Evolutionary conservation across 2,329 filamentous ascomycete species (phyloP).

Genomic region (Paraphaeosphaeria sporulosa): DNA sequence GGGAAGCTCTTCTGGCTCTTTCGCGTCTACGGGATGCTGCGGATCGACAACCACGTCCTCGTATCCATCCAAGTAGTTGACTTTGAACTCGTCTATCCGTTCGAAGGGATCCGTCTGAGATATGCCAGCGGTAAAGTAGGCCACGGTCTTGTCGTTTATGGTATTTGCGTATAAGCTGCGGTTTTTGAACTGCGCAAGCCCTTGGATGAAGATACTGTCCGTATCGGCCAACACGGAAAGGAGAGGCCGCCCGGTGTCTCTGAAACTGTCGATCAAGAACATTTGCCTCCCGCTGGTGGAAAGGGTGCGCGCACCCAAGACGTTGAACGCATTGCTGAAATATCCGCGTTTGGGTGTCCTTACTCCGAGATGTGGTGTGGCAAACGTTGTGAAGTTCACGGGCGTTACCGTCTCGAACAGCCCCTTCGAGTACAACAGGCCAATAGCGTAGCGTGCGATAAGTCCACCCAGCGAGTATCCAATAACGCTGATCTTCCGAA

Average conservation of each 20-base stretch:
- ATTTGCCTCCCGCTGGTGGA: slow-evolving; percentile 86
- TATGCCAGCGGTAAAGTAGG: slow-evolving; percentile 84
- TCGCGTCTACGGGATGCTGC: slow-evolving; percentile 64
- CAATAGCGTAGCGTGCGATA: slow-evolving; percentile 84
- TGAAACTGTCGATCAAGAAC: slow-evolving; percentile 86
- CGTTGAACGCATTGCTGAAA: slow-evolving; percentile 67
- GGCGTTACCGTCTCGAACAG: slow-evolving; percentile 81
- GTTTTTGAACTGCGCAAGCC: slow-evolving; percentile 76
- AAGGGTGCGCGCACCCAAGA: slow-evolving; percentile 80
- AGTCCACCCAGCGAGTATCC: slow-evolving; percentile 92
- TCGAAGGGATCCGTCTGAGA: slow-evolving; percentile 79
- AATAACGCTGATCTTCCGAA: slow-evolving; percentile 83
- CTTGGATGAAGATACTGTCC: slow-evolving; percentile 84
- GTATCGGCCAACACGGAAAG: slow-evolving; percentile 83
- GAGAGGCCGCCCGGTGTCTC: slow-evolving; percentile 80
- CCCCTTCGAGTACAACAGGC: slow-evolving; percentile 81
- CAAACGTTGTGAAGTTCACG: slow-evolving; percentile 94
- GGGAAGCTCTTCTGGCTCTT: slow-evolving; percentile 44
- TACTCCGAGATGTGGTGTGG: slow-evolving; percentile 73
- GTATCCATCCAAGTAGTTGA: slow-evolving; percentile 78
- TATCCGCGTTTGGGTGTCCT: slow-evolving; percentile 54
- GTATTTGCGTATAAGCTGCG: slow-evolving; percentile 86
- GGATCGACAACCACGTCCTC: slow-evolving; percentile 78
- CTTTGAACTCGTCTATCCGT: slow-evolving; percentile 69
- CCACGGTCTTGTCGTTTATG: slow-evolving; percentile 81